Evolutionary conservation across 2,329 filamentous ascomycete species (phyloP).

Genomic region (Esteya vermicola): DNA sequence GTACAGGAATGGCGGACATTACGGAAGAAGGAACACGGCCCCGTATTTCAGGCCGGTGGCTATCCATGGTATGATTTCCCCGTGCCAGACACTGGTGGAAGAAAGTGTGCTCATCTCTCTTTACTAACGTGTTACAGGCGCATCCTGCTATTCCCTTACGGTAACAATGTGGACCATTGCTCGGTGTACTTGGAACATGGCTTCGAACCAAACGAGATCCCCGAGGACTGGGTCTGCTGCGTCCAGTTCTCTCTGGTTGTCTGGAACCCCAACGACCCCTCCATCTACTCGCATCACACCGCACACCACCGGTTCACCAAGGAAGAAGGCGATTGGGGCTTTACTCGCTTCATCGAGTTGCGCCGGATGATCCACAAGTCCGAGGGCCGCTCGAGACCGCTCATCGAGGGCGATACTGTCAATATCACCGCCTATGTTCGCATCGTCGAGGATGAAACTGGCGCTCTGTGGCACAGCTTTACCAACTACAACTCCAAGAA

Average conservation of each 20-base stretch:
- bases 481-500: slow-evolving; percentile 97
- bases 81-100: neutral
- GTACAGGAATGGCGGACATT: slow-evolving; percentile 71
- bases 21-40: slow-evolving; percentile 72
- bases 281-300: slow-evolving; percentile 62
- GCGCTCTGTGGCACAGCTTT: slow-evolving; percentile 84
- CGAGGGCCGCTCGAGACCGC: slow-evolving; percentile 51
- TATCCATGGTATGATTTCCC: slow-evolving; percentile 60
- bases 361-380: slow-evolving; percentile 67
- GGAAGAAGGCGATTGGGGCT: slow-evolving; percentile 96
- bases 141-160: slow-evolving; percentile 86
- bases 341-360: slow-evolving; percentile 89
- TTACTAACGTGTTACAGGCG: slow-evolving; percentile 42
- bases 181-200: slow-evolving; percentile 97
- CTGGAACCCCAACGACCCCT: slow-evolving; percentile 89
- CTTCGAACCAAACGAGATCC: slow-evolving; percentile 59
- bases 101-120: neutral
- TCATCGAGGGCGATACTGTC: slow-evolving; percentile 63
- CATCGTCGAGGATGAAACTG: slow-evolving; percentile 74
- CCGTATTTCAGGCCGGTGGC: slow-evolving; percentile 72
- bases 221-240: slow-evolving; percentile 92
- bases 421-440: slow-evolving; percentile 75
- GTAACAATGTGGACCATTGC: slow-evolving; percentile 85
- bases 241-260: slow-evolving; percentile 90
- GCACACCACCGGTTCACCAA: slow-evolving; percentile 95